phyloP scores from a whole-genome alignment of 2,329 filamentous ascomycete genomes.

The Tothia fuscella region DNA sequence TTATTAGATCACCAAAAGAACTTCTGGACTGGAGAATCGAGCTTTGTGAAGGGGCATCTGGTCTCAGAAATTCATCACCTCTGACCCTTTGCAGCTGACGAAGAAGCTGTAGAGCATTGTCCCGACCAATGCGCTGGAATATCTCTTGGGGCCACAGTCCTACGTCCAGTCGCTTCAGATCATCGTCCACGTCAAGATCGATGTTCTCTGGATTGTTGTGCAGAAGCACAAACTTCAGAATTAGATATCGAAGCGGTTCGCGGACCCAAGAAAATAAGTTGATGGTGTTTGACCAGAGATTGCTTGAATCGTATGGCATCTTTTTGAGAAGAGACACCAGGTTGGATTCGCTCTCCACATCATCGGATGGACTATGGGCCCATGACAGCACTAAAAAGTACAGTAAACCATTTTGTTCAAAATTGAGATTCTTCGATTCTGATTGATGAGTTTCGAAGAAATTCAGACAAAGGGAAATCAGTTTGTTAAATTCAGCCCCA shows the following conservation, averaged over 20 bases:
- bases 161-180: conserved; percentile 13
- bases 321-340: neutral
- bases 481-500: neutral
- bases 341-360: no score
- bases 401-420: neutral
- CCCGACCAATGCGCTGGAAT: conserved; percentile 12
- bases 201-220: neutral
- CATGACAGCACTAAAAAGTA: neutral
- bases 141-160: conserved; percentile 6
- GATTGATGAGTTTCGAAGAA: neutral
- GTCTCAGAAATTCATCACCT: neutral
- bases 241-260: neutral
- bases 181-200: conserved; percentile 15
- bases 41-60: no score
- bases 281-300: neutral
- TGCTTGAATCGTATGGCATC: neutral
- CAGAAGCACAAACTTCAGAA: neutral
- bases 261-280: neutral
- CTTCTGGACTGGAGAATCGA: no score
- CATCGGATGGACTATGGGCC: neutral
- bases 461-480: neutral
- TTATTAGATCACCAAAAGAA: neutral
- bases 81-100: conserved; percentile 16
- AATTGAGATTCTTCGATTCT: neutral
- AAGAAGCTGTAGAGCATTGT: conserved; percentile 16